These are phyloP conservation scores for Claviceps digitariae DNA, from an alignment of 2,329 filamentous ascomycete species.

Conservation along the genomic window DNA sequence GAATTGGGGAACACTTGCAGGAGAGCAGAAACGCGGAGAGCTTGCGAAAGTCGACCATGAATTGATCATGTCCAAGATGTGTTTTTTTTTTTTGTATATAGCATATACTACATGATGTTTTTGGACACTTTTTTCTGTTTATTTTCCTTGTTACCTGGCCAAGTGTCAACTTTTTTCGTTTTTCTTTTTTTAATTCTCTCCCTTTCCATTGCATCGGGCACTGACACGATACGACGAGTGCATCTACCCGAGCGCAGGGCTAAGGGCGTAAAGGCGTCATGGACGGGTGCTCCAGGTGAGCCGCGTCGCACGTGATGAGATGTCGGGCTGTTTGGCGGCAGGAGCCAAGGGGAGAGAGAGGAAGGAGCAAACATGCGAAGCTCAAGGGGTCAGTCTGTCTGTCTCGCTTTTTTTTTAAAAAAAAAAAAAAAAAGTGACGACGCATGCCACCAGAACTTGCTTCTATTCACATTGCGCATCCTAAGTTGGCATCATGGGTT, in stretches of 20 bases:
- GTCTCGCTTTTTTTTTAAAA: neutral
- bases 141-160: neutral
- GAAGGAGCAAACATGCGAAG: neutral
- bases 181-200: neutral
- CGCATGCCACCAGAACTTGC: neutral
- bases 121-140: neutral
- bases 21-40: neutral
- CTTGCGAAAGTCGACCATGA: neutral
- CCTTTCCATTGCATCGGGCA: neutral
- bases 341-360: neutral
- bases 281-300: neutral
- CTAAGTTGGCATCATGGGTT: neutral
- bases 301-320: neutral
- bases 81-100: neutral
- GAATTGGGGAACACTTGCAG: conserved; percentile 2
- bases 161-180: neutral
- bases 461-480: neutral
- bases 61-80: neutral
- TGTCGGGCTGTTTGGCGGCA: neutral
- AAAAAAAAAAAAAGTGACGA: too few species aligned
- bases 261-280: too few species aligned
- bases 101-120: neutral
- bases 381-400: neutral
- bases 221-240: too few species aligned
- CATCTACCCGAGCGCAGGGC: too few species aligned